Evolutionary conservation across 2,329 filamentous ascomycete genomes (phyloP), one percentile per base, ranked within the genome.

Genomic region (Grosmannia serpens): DNA sequence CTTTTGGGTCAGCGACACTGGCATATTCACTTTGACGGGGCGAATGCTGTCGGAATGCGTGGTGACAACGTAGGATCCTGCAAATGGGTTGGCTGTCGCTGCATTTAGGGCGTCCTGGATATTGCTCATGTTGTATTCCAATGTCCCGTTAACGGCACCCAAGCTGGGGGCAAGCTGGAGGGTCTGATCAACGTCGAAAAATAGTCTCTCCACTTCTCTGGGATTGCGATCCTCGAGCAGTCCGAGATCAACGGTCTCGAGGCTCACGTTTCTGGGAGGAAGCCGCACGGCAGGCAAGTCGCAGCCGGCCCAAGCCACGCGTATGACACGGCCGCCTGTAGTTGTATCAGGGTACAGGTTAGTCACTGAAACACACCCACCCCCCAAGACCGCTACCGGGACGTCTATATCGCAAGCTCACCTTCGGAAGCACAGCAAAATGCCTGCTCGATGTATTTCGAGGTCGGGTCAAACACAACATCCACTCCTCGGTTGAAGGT

Each of bases 391-490:
- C 31, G 31, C 31, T 33, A 10, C 10, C 31, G n/a, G 20, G 8
- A n/a, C 17, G 5, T 9, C 41, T 44, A 20, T 2, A 47, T 35
- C 4, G 2, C 15, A 15, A 15, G 55, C 62, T 54, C 49, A 63
- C 63, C 58, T 9, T 65, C 64, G 35, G 62, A 58, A 27, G 75
- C 68, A 49, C 72, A 75, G 1, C 13, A 29, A 11, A 62, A 58
- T 1, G 56, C 71, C 4, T 65, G 59, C 3, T 70, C 67, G 4
- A 70, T 56, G 41, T 71, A 63, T 10, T 69, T 64, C 53, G 71
- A 71, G 0, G 76, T 74, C 0, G 77, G 69, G 61, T 78, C 77
- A 56, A 78, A 77, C 1, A 79, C 67, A 4, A 78, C 60, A 51
- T 80, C 73, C 2, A 77, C 70, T 13, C 72, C 71, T 3, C 60